These are phyloP conservation scores for Trifolium pratense DNA, from an alignment of 306 rosid genomes.

Conservation along the genomic window DNA sequence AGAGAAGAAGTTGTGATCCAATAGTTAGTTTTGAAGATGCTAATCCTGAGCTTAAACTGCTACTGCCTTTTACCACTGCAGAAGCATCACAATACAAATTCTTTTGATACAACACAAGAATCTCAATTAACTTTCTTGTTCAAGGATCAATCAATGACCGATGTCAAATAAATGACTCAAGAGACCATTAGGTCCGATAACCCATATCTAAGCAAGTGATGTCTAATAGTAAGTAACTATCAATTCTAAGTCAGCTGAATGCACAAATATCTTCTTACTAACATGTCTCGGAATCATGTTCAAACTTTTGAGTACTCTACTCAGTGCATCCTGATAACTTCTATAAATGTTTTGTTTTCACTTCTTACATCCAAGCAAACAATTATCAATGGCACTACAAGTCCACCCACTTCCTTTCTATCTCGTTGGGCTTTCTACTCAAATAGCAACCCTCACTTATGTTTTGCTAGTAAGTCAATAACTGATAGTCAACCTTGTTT, in stretches of 20 bases:
- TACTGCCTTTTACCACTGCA: not conserved
- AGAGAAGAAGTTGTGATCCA: not conserved
- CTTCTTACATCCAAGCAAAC: not conserved
- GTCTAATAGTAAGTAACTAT: not conserved
- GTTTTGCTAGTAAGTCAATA: not conserved
- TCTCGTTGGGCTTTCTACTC: not conserved
- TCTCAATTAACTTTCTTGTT: not conserved
- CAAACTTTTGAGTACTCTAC: not conserved
- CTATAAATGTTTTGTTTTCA: not conserved
- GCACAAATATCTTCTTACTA: not conserved
- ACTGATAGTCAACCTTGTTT: not conserved
- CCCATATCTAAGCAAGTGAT: not conserved
- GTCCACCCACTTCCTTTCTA: not conserved
- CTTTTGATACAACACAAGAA: conserved; percentile 3
- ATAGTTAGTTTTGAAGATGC: not conserved
- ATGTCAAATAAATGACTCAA: not conserved
- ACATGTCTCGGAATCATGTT: not conserved
- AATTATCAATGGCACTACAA: too few relatives aligned
- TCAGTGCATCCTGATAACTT: not conserved
- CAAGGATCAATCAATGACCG: not conserved
- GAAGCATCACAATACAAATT: not conserved
- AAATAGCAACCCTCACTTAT: not conserved
- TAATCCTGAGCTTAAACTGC: not conserved
- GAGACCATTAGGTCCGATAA: not conserved
- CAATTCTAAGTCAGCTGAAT: not conserved